These are phyloP conservation scores for Mycocentrospora acerina DNA, from an alignment of 2,329 filamentous ascomycete genomes.

Conservation along the genomic window DNA sequence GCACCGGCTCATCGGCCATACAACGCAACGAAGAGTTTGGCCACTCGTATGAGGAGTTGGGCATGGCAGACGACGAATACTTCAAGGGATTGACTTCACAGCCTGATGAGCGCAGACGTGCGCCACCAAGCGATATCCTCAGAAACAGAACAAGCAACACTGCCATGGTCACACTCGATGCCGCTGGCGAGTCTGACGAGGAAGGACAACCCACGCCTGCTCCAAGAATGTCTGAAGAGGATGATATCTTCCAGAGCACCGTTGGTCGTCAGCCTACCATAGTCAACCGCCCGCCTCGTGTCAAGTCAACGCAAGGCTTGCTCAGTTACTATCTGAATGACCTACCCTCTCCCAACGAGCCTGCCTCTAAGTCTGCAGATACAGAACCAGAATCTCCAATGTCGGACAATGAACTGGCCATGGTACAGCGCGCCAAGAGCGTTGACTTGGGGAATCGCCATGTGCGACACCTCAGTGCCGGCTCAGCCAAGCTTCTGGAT, in stretches of 20 bases:
- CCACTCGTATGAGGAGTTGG: constrained; percentile 66
- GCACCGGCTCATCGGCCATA: constrained; percentile 45
- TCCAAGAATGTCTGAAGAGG: constrained; percentile 24
- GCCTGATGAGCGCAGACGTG: constrained; percentile 46
- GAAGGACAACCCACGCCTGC: constrained; percentile 24
- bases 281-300: constrained; percentile 59
- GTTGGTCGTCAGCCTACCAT: constrained; percentile 63
- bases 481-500: constrained; percentile 73
- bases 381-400: constrained; percentile 34
- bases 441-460: constrained; percentile 68
- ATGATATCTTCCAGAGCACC: constrained; percentile 53
- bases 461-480: constrained; percentile 71
- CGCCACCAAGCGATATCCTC: constrained; percentile 25
- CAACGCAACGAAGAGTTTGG: constrained; percentile 56
- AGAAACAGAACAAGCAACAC: constrained; percentile 47
- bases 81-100: constrained; percentile 58
- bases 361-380: constrained; percentile 35
- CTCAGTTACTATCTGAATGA: constrained; percentile 53
- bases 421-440: constrained; percentile 67
- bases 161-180: constrained; percentile 42
- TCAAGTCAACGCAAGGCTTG: constrained; percentile 64
- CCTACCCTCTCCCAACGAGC: constrained; percentile 20
- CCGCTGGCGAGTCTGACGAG: constrained; percentile 46
- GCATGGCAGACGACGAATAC: constrained; percentile 72
- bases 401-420: constrained; percentile 31